Base-by-base conservation (phyloP, 164 flowering plant genomes). In the Cinnamomum chago region DNA sequence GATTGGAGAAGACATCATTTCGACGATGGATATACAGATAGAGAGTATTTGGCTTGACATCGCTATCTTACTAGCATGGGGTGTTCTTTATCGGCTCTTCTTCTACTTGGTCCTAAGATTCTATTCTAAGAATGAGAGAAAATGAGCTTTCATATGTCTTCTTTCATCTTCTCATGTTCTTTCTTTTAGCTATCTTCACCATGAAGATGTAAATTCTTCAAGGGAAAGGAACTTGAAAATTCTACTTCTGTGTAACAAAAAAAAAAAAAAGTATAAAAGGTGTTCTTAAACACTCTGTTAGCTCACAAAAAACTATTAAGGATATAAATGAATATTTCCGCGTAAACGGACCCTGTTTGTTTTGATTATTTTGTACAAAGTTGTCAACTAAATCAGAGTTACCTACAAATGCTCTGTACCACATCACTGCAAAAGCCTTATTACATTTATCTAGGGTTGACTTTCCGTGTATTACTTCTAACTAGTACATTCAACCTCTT, bases 121-220 rank as follows among this genome's bases (percentile, higher is more conserved):
- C 74, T 91, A 90, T 62, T 89, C 94, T 84, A 91, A 91, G 83
- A 91, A 90, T 40, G 87, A 73, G 78, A 87, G 96, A 78, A 91
- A 91, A 81, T 91, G 85, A 89, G 33, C 24, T 24, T 64, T n/a
- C n/a, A 12, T 64, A 2, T 64, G 24, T 64, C 30, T 55, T 15
- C 4, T 55, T 20, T 55, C 6, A 55, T 55, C 60, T 2, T 55
- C n/a, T 20, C 13, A 55, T 55, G 60, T 55, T 55, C 60, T 55
- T 40, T 40, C 11, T 40, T 40, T 55, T 5, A 55, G 60, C 7
- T 17, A 17, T 55, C n/a, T 55, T 55, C 17, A 20, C 15, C n/a
- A 55, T 17, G 20, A 55, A 55, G 60, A 15, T 55, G n/a, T 55
- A 40, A 40, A 55, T 55, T 15, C 20, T 18, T 55, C 17, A 55